phyloP scores from a whole-genome alignment of 2,329 filamentous ascomycete genomes.

The Cercospora zeae-maydis region DNA sequence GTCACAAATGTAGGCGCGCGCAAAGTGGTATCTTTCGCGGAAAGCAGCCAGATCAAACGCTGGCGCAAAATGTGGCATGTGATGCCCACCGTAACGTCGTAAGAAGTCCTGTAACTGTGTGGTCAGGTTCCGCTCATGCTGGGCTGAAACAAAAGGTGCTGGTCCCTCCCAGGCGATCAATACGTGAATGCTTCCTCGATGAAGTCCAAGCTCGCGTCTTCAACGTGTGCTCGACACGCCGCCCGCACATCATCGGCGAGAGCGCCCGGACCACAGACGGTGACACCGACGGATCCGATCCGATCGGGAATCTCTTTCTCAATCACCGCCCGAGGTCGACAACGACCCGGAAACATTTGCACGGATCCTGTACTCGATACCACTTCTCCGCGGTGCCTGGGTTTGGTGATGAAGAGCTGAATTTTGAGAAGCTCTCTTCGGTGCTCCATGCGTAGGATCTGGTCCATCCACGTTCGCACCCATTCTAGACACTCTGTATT shows the following conservation, averaged over 20 bases:
- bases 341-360: conserved; percentile 60
- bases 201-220: conserved; percentile 57
- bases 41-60: conserved; percentile 8
- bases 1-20: conserved; percentile 3
- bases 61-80: conserved; percentile 8
- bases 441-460: conserved; percentile 57
- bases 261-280: conserved; percentile 60
- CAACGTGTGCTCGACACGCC: conserved; percentile 51
- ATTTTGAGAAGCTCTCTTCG: conserved; percentile 58
- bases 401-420: conserved; percentile 61
- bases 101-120: neutral
- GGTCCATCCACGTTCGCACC: conserved; percentile 65
- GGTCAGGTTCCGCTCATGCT: conserved; percentile 1
- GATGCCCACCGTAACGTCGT: conserved; percentile 14
- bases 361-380: conserved; percentile 56
- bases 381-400: conserved; percentile 53
- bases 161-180: neutral
- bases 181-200: conserved; percentile 62
- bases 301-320: conserved; percentile 55
- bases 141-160: neutral
- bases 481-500: conserved; percentile 63
- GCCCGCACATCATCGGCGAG: conserved; percentile 60
- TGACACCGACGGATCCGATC: conserved; percentile 51
- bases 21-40: conserved; percentile 13
- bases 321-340: conserved; percentile 54